Evolutionary conservation across 1,139 yeast genomes (phyloP).

Genomic region (Yamadazyma sp.): DNA sequence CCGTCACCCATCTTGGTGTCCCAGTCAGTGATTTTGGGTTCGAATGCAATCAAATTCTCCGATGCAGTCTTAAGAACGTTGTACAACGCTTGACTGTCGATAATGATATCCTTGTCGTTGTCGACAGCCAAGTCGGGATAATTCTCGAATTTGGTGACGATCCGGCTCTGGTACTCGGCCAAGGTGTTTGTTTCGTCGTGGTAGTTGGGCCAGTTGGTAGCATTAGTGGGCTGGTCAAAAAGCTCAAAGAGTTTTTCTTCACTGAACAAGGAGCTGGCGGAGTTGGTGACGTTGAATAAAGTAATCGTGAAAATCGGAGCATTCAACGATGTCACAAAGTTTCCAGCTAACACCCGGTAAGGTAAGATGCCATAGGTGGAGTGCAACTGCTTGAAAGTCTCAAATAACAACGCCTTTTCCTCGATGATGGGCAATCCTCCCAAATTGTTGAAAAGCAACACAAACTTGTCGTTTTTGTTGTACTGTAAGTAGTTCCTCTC

Average conservation of each 20-base stretch:
- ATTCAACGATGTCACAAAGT: slow-evolving; percentile 51
- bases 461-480: slow-evolving; percentile 34
- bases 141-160: slow-evolving; percentile 35
- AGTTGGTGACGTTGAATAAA: slow-evolving; percentile 42
- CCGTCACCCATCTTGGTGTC: slow-evolving; percentile 56
- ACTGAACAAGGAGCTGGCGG: slow-evolving; percentile 26
- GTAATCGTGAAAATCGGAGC: slow-evolving; percentile 54
- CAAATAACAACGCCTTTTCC: slow-evolving; percentile 25
- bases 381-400: slow-evolving; percentile 30
- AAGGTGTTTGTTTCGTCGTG: slow-evolving; percentile 32
- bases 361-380: slow-evolving; percentile 37
- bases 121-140: slow-evolving; percentile 29
- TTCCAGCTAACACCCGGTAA: slow-evolving; percentile 43
- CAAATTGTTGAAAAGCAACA: slow-evolving; percentile 48
- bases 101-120: slow-evolving; percentile 24
- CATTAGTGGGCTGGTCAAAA: slow-evolving; percentile 38
- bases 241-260: slow-evolving; percentile 34
- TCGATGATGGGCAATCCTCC: slow-evolving; percentile 55
- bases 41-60: slow-evolving; percentile 36
- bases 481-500: slow-evolving; percentile 45
- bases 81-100: slow-evolving; percentile 31
- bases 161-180: slow-evolving; percentile 23
- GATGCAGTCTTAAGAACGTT: slow-evolving; percentile 34
- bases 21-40: slow-evolving; percentile 49
- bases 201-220: slow-evolving; percentile 39